Percentiles rank a stretch among this genome's conserved stretches.
phyloP scores from a whole-genome alignment of 352 stramenopile genomes.

The Phytophthora vignae region DNA sequence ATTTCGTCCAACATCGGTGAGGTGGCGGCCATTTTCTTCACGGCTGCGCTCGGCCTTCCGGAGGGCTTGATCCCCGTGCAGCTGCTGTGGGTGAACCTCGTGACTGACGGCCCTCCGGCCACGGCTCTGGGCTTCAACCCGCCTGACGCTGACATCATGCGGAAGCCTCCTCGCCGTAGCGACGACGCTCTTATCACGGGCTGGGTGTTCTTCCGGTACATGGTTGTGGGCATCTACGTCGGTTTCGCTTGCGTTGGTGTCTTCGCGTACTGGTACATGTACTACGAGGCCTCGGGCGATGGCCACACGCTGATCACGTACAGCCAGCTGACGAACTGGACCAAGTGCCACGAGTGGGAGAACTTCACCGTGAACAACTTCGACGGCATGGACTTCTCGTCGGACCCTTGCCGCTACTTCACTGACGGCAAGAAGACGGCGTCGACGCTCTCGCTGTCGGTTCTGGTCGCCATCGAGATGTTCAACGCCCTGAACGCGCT shows the following conservation, averaged over 20 bases:
- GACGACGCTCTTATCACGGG: slow-evolving; percentile 98
- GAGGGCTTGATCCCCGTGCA: slow-evolving; percentile 98
- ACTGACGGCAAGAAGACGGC: slow-evolving; percentile 92
- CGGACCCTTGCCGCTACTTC: slow-evolving; percentile 94
- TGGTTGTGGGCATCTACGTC: slow-evolving; percentile 96
- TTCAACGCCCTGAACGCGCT: slow-evolving; percentile 96
- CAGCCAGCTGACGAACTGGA: slow-evolving; percentile 91
- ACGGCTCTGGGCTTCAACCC: slow-evolving; percentile 99
- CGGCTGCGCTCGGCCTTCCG: slow-evolving; percentile 95
- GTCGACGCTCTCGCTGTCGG: slow-evolving; percentile 94
- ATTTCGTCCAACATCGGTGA: slow-evolving; percentile 99
- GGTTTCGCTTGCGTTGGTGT: slow-evolving; percentile 92
- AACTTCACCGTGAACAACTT: slow-evolving; percentile 94
- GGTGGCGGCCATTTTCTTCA: slow-evolving; percentile 99
- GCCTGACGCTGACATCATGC: slow-evolving; percentile 98
- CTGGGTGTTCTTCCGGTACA: slow-evolving; percentile 98
- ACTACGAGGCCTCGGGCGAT: slow-evolving; percentile 90
- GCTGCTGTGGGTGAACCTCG: slow-evolving; percentile 99
- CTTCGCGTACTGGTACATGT: slow-evolving; percentile 96
- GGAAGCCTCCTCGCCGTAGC: slow-evolving; percentile 93
- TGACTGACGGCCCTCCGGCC: slow-evolving; percentile 98
- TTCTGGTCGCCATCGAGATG: slow-evolving; percentile 96
- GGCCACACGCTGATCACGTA: slow-evolving; percentile 92
- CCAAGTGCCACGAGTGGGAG: slow-evolving; percentile 91
- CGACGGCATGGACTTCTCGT: slow-evolving; percentile 90